Evolutionary conservation across 2,329 filamentous ascomycete genomes (phyloP), one percentile per base, ranked within the genome.

Genomic region (Apiospora sp.): DNA sequence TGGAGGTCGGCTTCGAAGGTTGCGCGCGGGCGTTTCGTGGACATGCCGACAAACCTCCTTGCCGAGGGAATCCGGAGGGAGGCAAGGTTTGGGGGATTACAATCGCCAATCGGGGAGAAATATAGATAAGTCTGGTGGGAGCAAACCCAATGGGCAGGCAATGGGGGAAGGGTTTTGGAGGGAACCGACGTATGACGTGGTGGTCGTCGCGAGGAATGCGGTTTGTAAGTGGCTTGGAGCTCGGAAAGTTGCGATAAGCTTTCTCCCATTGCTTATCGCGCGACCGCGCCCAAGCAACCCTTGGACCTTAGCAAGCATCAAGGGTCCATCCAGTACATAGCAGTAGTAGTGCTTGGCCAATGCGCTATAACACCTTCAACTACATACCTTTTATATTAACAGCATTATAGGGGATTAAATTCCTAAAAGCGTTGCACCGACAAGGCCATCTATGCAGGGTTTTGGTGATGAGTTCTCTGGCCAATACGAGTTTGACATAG

Each of bases 21-120:
- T 77, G 90, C 90, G 79, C 92, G 92, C 78, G 92, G 92, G 83
- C 95, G 91, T 90, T 96, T 98, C 83, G 84, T 89, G 77, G 93
- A 90, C 93, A 96, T 96, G 82, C 69, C 48, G 69, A 34, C 19
- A 51, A 27, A 37, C 27, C 14, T 27, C 22, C n/a, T 37, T 19
- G 19, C 43, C 34, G 67, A 68, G n/a, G 37, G n/a, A 34, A 34
- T 37, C 34, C 16, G n/a, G n/a, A n/a, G n/a, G 34, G 64, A 16
- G 24, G 27, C 22, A 24, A 41, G 37, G 41, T 16, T 22, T 4
- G 27, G n/a, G n/a, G n/a, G n/a, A n/a, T n/a, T n/a, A n/a, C n/a
- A n/a, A n/a, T n/a, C n/a, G n/a, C n/a, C n/a, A n/a, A n/a, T n/a
- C n/a, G n/a, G n/a, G n/a, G n/a, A n/a, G n/a, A n/a, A n/a, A n/a